A percentile compares a stretch with the other conserved stretches of the same genome.
Conservation (phyloP, 208 protist species). For the Novymonas esmeraldas region DNA sequence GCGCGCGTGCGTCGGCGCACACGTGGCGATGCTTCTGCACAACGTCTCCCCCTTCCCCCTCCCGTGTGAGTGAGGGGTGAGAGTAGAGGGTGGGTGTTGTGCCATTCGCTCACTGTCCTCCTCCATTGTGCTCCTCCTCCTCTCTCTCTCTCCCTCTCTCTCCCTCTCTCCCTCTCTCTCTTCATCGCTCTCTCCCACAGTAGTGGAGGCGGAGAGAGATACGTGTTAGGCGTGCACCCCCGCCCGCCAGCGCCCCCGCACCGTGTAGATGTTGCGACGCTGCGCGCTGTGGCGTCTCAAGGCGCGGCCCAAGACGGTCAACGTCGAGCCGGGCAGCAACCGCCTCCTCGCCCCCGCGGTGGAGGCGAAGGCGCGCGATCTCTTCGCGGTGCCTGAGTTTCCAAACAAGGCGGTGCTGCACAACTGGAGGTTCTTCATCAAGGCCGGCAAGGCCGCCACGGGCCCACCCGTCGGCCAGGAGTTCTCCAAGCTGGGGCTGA, state of each 20-base stretch:
- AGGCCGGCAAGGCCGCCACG: slow-evolving; percentile 86
- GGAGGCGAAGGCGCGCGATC: slow-evolving; percentile 67
- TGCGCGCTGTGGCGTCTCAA: slow-evolving; percentile 43
- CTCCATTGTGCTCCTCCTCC: neutral
- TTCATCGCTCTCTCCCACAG: neutral
- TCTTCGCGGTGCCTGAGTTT: slow-evolving; percentile 78
- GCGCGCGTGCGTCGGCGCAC: too few relatives aligned
- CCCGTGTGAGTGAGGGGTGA: too few relatives aligned
- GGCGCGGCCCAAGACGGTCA: slow-evolving; percentile 77
- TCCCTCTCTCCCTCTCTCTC: slow-evolving; percentile 1
- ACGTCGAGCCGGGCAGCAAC: slow-evolving; percentile 71
- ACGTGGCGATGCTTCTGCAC: too few relatives aligned
- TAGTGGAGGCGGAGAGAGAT: neutral
- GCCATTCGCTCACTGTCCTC: too few relatives aligned
- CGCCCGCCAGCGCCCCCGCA: too few relatives aligned
- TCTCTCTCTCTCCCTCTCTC: neutral
- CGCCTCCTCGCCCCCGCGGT: slow-evolving; percentile 55
- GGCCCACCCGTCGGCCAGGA: slow-evolving; percentile 90
- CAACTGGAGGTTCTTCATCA: slow-evolving; percentile 93
- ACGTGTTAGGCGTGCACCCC: too few relatives aligned
- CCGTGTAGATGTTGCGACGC: slow-evolving; percentile 60
- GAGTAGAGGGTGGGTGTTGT: too few relatives aligned
- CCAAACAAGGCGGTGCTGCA: slow-evolving; percentile 85
- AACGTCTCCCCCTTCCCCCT: too few relatives aligned
- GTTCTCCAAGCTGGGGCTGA: slow-evolving; percentile 89